Conservation (phyloP, 108 stramenopile genomes). For the Craspedostauros australis region DNA sequence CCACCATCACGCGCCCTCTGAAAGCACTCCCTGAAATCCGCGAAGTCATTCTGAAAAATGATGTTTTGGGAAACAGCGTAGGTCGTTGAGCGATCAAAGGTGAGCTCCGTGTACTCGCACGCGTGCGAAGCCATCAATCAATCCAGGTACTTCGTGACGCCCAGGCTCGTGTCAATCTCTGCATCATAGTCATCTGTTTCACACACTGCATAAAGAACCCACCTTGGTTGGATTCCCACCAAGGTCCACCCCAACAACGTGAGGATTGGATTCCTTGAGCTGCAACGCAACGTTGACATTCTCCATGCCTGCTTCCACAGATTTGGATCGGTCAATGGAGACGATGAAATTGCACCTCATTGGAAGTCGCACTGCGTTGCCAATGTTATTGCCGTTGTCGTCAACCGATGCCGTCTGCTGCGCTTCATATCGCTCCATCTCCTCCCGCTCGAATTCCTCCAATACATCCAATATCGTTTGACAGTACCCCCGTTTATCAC, state of each 20-base stretch:
- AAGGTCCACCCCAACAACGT: constrained; percentile 84
- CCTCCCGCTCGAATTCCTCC: constrained; percentile 36
- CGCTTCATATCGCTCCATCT: constrained; percentile 28
- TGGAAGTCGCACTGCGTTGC: constrained; percentile 39
- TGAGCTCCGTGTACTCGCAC: too few relatives aligned
- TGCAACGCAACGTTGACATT: constrained; percentile 54
- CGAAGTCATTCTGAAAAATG: background rate
- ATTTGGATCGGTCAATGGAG: constrained; percentile 60
- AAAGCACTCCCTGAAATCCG: constrained; percentile 41
- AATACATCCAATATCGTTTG: constrained; percentile 46
- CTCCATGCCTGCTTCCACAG: constrained; percentile 36
- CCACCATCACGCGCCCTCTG: constrained; percentile 44
- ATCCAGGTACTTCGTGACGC: too few relatives aligned
- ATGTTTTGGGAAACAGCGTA: background rate
- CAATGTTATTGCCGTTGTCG: too few relatives aligned
- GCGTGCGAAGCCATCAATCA: too few relatives aligned
- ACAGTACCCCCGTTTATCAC: constrained; percentile 51
- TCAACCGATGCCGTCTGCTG: too few relatives aligned
- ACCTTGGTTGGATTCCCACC: constrained; percentile 81
- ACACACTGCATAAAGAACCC: too few relatives aligned
- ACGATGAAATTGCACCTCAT: constrained; percentile 58
- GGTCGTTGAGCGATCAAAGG: background rate
- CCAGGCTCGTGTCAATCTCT: too few relatives aligned
- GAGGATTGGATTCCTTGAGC: constrained; percentile 17
- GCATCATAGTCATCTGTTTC: too few relatives aligned